Evolutionary conservation across 108 stramenopile genomes (phyloP), one percentile per base, ranked within the genome.

Genomic region (Skeletonema costatum): DNA sequence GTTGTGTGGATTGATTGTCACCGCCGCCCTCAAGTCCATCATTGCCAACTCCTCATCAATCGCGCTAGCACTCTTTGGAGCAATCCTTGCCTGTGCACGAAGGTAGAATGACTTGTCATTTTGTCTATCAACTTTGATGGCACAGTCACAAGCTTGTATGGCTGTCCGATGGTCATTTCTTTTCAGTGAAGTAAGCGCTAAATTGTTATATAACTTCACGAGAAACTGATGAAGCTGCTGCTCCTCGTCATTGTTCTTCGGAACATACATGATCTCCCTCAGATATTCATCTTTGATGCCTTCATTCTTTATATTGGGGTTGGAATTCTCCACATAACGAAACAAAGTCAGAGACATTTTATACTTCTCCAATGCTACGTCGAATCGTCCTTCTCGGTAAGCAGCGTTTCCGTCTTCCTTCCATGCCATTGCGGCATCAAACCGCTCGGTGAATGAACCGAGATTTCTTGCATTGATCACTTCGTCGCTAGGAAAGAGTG

Each of bases 281-380:
- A 86, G n/a, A 48, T 51, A 69, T 76, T 60, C 53, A 69, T 86
- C 86, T 69, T 71, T 75, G 51, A 86, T 86, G 14, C 83, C 78
- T 70, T 83, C 60, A 0, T 68, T 44, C 38, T 69, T 80, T 67
- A 80, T 65, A 17, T 32, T 33, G 13, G 76, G 76, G 32, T 79
- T 78, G 12, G 70, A 73, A 41, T 81, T 86, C 35, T 77, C 70
- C n/a, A 82, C 38, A 30, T 29, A 86, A 5, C 70, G 36, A 66
- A 84, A 86, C 7, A 86, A 60, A 0, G 79, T 39, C 7, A 81
- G 32, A 7, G 83, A 63, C 69, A 68, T 73, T 66, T 84, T 71
- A 60, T 81, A 86, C 66, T 77, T 71, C 11, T 56, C 30, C 60
- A 80, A 31, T n/a, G 85, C 85, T 50, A 75, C 85, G 29, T 35